Base-by-base conservation (phyloP, 2,329 filamentous ascomycete genomes). In the Penicillium sp. region DNA sequence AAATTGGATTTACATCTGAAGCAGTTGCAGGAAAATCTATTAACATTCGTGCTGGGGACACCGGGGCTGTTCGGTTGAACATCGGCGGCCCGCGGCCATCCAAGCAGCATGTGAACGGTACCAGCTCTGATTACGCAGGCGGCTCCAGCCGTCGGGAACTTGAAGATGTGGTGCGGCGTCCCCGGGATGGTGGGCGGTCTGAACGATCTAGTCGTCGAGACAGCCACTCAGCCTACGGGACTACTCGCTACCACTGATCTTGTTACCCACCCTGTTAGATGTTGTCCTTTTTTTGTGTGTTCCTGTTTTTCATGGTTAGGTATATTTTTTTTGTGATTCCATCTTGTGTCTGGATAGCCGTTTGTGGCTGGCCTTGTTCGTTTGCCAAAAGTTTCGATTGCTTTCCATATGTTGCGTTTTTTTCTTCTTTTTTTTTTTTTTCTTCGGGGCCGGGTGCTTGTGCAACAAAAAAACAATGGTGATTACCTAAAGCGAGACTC, bases 131-230 rank as follows among this genome's bases (percentile, higher is more conserved):
- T 42, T 71, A 73, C 44, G 70, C 70, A 10, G 68, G 69, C 43
- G 66, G 66, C 53, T 65, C 66, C 52, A 60, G 64, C 29, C 68
- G 71, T 33, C 64, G 70, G 54, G 73, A 72, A 43, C 54, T 73
- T 23, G 73, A 75, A 45, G 73, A 74, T 47, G 53, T 61, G 29
- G 53, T 61, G 25, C 68, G 72, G 53, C 71, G 71, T 23, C 39
- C 68, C 13, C 70, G 73, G 39, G 68, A 71, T 19, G 74, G 76
- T 47, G 62, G 66, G 44, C 68, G 71, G 50, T 75, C 73, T 13
- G 75, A 77, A 31, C 73, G 71, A 15, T 69, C 67, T 33, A 74
- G 70, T 62, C 70, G 72, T 48, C 70, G 73, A 41, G 75, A 74
- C 10, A 75, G 71, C 58, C 71, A 72, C 48, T 78, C 76, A 10